Evolutionary conservation across 2,329 filamentous ascomycete genomes (phyloP), one percentile per base, ranked within the genome.

Genomic region (Trichoderma atrobrunneum): DNA sequence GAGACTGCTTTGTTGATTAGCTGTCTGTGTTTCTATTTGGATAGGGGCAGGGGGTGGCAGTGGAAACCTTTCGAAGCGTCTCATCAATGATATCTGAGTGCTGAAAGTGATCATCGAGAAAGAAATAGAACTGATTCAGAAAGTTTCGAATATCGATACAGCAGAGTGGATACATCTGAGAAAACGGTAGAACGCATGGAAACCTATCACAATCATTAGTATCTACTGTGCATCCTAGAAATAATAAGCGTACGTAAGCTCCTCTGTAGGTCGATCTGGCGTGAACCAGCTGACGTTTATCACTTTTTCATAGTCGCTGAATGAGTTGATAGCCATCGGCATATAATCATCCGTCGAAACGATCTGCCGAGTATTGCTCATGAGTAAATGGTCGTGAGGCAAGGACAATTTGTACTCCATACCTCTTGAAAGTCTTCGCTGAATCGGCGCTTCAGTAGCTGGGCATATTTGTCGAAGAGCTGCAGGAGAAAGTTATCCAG

Each of bases 91-190:
- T 88, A 74, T 89, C 91, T 1, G 94, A 92, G 75, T 97, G 93
- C 74, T 96, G 92, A 79, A 98, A 98, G 79, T 98, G 94, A 78
- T 98, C 95, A 78, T 97, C 95, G 10, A 93, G 94, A 82, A 98
- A 99, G 81, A 97, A 95, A 81, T 98, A 98, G 78, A 99, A 98
- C 79, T 98, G 95, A 80, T 98, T 98, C 73, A 98, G 85, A 81
- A 99, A 98, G 81, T 98, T 98, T 54, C 95, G 90, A 77, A 99
- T 98, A 78, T 98, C 94, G 79, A 98, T 98, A 84, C 96, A 99
- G 82, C 96, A 98, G 36, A 98, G 87, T 1, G 96, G 95, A 79
- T 99, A 99, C 96, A 99, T 99, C 78, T 98, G 95, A 14, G 95
- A 98, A 81, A 99, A 99, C 0, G 96, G 97, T 1, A 99, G 85